A percentile compares a stretch with the other conserved stretches of the same genome.
These are phyloP conservation scores for Aaosphaeria arxii DNA, from an alignment of 2,329 filamentous ascomycete species.

Conservation along the genomic window DNA sequence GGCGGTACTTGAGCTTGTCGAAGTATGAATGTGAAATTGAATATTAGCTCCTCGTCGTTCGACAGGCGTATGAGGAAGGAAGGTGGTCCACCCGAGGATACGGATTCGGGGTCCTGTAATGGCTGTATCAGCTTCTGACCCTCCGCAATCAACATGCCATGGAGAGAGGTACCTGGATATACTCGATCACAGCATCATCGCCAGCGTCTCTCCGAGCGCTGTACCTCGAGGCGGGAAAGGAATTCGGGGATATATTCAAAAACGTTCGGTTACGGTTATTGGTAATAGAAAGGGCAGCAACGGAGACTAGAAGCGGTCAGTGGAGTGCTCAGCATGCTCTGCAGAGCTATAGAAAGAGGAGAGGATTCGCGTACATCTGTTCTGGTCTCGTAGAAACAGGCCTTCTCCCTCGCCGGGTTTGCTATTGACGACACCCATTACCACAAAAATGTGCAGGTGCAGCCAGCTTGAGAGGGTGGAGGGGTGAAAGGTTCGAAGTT, in stretches of 20 bases:
- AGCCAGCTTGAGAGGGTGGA: conserved; percentile 14
- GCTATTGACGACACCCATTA: conserved; percentile 91
- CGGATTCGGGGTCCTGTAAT: conserved; percentile 70
- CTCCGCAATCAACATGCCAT: not conserved
- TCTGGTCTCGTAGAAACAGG: conserved; percentile 88
- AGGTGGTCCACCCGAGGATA: conserved; percentile 47
- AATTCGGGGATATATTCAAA: conserved; percentile 77
- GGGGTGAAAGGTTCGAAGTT: conserved; percentile 5
- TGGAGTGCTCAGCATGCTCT: not conserved
- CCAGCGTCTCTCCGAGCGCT: conserved; percentile 67
- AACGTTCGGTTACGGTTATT: conserved; percentile 76
- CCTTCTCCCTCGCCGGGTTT: conserved; percentile 73
- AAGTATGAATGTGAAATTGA: conserved; percentile 89
- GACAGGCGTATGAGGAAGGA: conserved; percentile 81
- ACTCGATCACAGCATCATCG: conserved; percentile 79
- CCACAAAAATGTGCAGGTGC: conserved; percentile 10
- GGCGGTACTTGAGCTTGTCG: conserved; percentile 49
- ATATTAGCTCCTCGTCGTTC: conserved; percentile 88
- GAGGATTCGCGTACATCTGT: conserved; percentile 65
- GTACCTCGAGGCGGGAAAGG: conserved; percentile 79
- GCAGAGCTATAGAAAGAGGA: not conserved
- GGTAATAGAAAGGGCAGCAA: conserved; percentile 78
- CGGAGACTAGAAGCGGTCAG: conserved; percentile 63
- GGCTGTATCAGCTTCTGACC: conserved; percentile 4
- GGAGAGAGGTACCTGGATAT: conserved; percentile 70